Percentiles rank a stretch among this genome's conserved stretches.
Evolutionary conservation across 495 filamentous ascomycete genomes (phyloP).

Genomic region (Podospora comata): DNA sequence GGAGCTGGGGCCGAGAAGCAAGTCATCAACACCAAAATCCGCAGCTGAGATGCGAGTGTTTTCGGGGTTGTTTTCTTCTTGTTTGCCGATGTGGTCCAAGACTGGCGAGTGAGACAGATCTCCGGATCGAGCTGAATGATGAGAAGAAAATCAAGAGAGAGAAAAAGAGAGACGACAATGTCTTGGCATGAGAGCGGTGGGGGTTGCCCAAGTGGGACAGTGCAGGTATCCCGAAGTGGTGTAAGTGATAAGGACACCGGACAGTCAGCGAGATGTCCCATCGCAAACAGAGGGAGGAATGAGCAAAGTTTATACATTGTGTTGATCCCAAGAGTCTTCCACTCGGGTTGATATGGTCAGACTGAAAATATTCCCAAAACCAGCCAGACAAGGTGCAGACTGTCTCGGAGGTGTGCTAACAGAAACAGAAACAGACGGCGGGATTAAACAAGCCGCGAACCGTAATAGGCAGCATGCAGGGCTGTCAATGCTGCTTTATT

Average conservation of each 20-base stretch:
- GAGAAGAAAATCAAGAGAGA: neutral
- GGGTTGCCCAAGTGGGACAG: neutral
- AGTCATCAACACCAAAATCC: neutral
- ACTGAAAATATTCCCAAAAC: neutral
- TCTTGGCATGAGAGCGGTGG: neutral
- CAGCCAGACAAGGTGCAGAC: neutral
- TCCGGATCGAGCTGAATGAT: neutral
- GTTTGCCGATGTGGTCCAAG: neutral
- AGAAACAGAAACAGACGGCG: neutral
- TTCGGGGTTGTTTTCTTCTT: neutral
- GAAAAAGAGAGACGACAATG: neutral
- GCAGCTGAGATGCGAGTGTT: neutral
- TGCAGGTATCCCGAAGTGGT: conserved; percentile 2
- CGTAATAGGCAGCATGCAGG: neutral
- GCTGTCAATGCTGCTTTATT: conserved; percentile 11
- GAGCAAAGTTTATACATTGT: neutral
- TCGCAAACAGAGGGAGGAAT: neutral
- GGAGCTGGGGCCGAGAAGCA: neutral
- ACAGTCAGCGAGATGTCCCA: neutral
- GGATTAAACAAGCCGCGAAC: neutral
- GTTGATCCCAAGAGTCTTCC: neutral
- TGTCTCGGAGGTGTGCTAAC: neutral
- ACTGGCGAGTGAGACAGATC: neutral
- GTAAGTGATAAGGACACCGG: conserved; percentile 17
- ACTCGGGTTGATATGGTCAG: neutral